phyloP scores from a whole-genome alignment of 139 green algal genomes.

The Coccomyxa sp. region DNA sequence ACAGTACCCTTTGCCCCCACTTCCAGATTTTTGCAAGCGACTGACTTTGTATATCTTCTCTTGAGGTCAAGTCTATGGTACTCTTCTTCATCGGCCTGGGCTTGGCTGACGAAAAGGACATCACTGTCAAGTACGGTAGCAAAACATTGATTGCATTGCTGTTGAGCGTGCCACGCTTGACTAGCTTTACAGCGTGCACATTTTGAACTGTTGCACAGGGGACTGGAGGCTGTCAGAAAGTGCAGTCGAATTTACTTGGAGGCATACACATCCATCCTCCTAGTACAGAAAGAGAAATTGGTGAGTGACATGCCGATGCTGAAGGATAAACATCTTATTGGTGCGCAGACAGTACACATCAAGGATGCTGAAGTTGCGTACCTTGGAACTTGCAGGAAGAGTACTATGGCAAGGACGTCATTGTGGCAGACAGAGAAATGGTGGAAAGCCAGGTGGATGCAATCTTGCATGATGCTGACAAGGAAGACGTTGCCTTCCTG shows the following conservation, averaged over 20 bases:
- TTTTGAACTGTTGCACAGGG: conserved; percentile 41
- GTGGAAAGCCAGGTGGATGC: conserved; percentile 82
- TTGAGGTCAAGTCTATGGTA: not conserved
- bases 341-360: not conserved
- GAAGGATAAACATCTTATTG: not conserved
- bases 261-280: conserved; percentile 94
- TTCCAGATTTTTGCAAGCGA: no score
- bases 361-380: not conserved
- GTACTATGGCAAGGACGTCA: conserved; percentile 88
- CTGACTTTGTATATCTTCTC: no score
- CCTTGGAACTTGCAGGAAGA: conserved; percentile 65
- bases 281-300: conserved; percentile 79
- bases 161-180: no score
- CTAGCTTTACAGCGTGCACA: not conserved
- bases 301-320: conserved; percentile 32
- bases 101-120: conserved; percentile 90
- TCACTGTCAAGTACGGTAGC: conserved; percentile 78
- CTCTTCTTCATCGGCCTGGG: conserved; percentile 93
- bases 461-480: conserved; percentile 77
- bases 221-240: conserved; percentile 75
- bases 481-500: conserved; percentile 88
- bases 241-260: conserved; percentile 87
- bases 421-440: conserved; percentile 90
- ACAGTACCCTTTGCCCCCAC: no score
- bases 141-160: no score